phyloP scores from a whole-genome alignment of 2,329 filamentous ascomycete species.

The Phaeosphaeria sp. region DNA sequence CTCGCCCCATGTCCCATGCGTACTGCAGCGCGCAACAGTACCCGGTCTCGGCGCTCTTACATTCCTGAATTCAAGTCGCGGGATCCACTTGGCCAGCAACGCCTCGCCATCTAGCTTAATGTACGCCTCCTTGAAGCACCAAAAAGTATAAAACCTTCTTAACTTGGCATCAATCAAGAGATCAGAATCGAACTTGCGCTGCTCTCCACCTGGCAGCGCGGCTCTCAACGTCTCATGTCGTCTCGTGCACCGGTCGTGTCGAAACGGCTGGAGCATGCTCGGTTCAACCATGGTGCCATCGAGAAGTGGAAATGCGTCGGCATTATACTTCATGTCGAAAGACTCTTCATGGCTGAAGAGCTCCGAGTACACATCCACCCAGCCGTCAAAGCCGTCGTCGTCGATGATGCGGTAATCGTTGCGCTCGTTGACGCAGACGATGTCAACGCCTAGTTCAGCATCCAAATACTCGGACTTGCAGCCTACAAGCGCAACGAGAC shows the following conservation, averaged over 20 bases:
- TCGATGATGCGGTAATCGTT: conserved; percentile 67
- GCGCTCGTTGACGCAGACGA: conserved; percentile 78
- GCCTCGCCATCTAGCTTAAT: conserved; percentile 85
- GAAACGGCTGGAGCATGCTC: conserved; percentile 47
- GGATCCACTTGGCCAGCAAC: conserved; percentile 74
- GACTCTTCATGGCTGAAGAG: conserved; percentile 71
- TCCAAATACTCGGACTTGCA: conserved; percentile 38
- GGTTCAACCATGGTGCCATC: conserved; percentile 52
- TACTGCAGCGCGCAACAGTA: conserved; percentile 51
- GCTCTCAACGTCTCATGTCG: conserved; percentile 49
- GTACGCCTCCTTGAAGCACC: conserved; percentile 81
- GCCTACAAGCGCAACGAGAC: conserved; percentile 71
- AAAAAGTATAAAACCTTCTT: conserved; percentile 76
- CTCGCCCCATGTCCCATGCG: conserved; percentile 55
- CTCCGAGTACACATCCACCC: conserved; percentile 74
- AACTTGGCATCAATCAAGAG: conserved; percentile 66
- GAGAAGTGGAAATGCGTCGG: conserved; percentile 52
- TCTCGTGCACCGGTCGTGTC: conserved; percentile 51
- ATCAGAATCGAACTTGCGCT: conserved; percentile 50
- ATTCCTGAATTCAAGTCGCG: conserved; percentile 70
- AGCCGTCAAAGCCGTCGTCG: conserved; percentile 67
- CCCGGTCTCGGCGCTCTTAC: conserved; percentile 60
- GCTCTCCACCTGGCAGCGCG: conserved; percentile 44
- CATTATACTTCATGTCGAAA: conserved; percentile 65
- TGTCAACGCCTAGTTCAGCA: conserved; percentile 71